Evolutionary conservation across 345 rosid species (phyloP), one percentile per base, ranked within the genome.

Genomic region (Diplotaxis tenuifolia): DNA sequence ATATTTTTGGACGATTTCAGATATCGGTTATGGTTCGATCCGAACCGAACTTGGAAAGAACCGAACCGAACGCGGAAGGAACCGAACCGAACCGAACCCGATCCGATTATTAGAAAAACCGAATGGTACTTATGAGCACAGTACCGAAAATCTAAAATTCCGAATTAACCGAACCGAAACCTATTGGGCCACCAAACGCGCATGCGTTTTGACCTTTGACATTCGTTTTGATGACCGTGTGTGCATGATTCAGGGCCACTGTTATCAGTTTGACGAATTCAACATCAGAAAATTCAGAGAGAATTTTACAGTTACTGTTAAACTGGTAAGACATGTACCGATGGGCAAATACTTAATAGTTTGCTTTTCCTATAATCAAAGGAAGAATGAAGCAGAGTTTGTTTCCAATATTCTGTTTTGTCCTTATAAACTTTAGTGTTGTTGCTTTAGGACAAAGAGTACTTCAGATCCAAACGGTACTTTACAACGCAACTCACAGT

Each of bases 381-480:
- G 15, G 9, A 11, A 22, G 2, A 54, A 68, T 68, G 72, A 68
- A 68, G 8, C 72, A 22, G 63, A 68, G 16, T n/a, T 55, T 56
- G 6, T 21, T 54, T 9, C 15, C 53, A 53, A 3, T 68, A 31
- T 52, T 73, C 15, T 74, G 27, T 28, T 57, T 67, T 74, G 11
- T 74, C 18, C 62, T n/a, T 67, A 15, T 47, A 23, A 59, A 27
- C 67, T 57, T 47, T 1, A n/a, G 25, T 3, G 52, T 63, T 63
- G 25, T 31, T 71, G 16, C 45, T 2, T 16, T 9, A 6, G 32
- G 0, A 42, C 32, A n/a, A 20, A 3, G 76, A 79, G 4, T 54
- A 74, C 52, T 80, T 80, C 77, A 71, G 40, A 31, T 4, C 8
- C 47, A 1, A 74, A 79, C 28, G 29, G 71, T n/a, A n/a, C n/a